phyloP scores from a whole-genome alignment of 2,329 filamentous ascomycete genomes.

The Aspergillus pseudoterreus region DNA sequence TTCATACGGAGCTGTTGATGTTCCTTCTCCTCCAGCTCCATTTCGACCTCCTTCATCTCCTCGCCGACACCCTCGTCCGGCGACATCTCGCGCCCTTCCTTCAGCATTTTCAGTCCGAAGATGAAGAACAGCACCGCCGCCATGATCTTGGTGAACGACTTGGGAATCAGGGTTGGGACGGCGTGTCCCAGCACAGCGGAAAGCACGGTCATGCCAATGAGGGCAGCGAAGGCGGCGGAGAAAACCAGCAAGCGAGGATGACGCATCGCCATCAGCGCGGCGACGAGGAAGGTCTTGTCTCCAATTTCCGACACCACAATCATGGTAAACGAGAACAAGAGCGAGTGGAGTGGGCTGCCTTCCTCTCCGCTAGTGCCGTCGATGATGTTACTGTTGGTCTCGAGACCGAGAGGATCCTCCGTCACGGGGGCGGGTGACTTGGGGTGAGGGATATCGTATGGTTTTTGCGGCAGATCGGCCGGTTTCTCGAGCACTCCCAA shows the following conservation, averaged over 20 bases:
- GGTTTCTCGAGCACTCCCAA: constrained; percentile 65
- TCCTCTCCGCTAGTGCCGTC: constrained; percentile 51
- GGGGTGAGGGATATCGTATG: constrained; percentile 69
- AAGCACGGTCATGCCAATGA: constrained; percentile 91
- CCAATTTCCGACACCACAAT: constrained; percentile 95
- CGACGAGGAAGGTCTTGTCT: constrained; percentile 97
- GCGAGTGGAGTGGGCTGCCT: constrained; percentile 74
- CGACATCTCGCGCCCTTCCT: constrained; percentile 84
- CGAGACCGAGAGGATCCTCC: constrained; percentile 29
- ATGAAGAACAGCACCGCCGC: constrained; percentile 82
- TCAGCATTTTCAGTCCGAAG: constrained; percentile 79
- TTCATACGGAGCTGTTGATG: constrained; percentile 65
- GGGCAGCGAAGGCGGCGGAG: constrained; percentile 84
- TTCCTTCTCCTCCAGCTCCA: constrained; percentile 91
- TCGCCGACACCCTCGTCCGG: constrained; percentile 88
- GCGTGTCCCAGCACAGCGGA: constrained; percentile 91
- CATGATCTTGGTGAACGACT: constrained; percentile 83
- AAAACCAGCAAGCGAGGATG: constrained; percentile 92
- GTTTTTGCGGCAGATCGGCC: constrained; percentile 71
- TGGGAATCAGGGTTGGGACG: constrained; percentile 83
- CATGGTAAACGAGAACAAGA: constrained; percentile 90
- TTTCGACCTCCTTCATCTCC: constrained; percentile 96
- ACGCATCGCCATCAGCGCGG: constrained; percentile 98
- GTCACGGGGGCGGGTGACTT: constrained; percentile 49
- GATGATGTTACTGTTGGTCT: constrained; percentile 4